A percentile compares a stretch with the other conserved stretches of the same genome.
Evolutionary conservation across 768 basidiomycete genomes (phyloP).

Genomic region (Cystoderma amianthinum): DNA sequence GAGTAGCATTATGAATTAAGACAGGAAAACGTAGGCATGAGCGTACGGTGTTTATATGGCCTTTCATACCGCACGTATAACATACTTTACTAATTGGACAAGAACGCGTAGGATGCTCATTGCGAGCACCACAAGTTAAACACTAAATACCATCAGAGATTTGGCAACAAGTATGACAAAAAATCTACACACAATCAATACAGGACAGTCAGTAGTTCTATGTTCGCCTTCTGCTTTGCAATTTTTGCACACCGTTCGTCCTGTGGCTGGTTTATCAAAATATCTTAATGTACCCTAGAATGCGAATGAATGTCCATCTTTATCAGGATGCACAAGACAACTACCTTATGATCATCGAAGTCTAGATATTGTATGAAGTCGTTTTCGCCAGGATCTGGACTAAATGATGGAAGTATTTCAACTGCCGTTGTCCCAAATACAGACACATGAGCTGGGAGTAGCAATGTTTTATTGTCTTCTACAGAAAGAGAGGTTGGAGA

Average conservation of each 20-base stretch:
- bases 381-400: conserved; percentile 41
- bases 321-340: neutral
- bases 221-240: conserved; percentile 75
- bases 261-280: conserved; percentile 44
- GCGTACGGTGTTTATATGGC: conserved; percentile 65
- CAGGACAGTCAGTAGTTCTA: conserved; percentile 58
- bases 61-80: conserved; percentile 78
- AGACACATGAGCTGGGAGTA: conserved; percentile 68
- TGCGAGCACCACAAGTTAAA: conserved; percentile 70
- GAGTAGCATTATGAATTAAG: conserved; percentile 3
- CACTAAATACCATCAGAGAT: conserved; percentile 39
- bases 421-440: conserved; percentile 41
- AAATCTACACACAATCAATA: conserved; percentile 52
- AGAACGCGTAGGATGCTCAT: conserved; percentile 71
- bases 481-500: conserved; percentile 4
- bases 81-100: conserved; percentile 82
- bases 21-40: neutral
- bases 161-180: neutral
- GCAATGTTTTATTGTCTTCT: conserved; percentile 20
- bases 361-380: conserved; percentile 77
- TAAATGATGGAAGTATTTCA: conserved; percentile 36
- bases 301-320: conserved; percentile 3
- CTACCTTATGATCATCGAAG: conserved; percentile 57
- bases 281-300: conserved; percentile 51
- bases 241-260: conserved; percentile 62